Evolutionary conservation across 2,329 filamentous ascomycete species (phyloP).

Genomic region (Claviceps pazoutovae): DNA sequence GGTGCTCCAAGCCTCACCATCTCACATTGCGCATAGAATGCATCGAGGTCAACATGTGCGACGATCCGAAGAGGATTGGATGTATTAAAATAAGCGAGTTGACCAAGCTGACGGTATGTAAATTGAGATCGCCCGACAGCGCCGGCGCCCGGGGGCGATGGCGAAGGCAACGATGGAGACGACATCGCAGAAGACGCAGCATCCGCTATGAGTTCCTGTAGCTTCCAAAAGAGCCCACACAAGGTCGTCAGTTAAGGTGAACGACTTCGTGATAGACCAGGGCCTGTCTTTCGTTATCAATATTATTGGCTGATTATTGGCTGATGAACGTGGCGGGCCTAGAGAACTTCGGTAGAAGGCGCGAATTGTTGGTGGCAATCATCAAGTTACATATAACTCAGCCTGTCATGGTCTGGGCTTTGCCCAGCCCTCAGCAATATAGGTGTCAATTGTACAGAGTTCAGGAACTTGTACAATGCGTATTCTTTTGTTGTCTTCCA

Average conservation of each 20-base stretch:
- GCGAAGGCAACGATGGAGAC: slow-evolving; percentile 7
- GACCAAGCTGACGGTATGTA: slow-evolving; percentile 69
- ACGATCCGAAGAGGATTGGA: slow-evolving; percentile 73
- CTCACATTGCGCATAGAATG: slow-evolving; percentile 95
- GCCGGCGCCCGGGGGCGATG: slow-evolving; percentile 14
- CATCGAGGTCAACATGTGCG: slow-evolving; percentile 88
- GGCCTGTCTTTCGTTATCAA: too few relatives aligned
- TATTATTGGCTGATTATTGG: neutral
- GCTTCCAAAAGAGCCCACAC: neutral
- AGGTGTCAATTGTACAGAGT: too few relatives aligned
- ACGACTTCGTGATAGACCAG: neutral
- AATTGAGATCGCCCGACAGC: slow-evolving; percentile 48
- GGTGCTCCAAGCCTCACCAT: slow-evolving; percentile 68
- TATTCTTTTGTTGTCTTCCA: too few relatives aligned
- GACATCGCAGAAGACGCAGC: neutral
- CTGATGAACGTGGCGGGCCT: too few relatives aligned
- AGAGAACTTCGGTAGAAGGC: too few relatives aligned
- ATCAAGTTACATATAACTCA: too few relatives aligned
- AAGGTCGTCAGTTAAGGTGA: neutral
- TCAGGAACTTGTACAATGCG: too few relatives aligned
- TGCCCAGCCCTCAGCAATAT: too few relatives aligned
- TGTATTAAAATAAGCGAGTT: slow-evolving; percentile 56
- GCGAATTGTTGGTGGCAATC: neutral
- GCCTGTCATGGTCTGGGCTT: too few relatives aligned
- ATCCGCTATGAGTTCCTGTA: neutral